phyloP scores from a whole-genome alignment of 805 yeast genomes.

The Myxozyma kluyveri region DNA sequence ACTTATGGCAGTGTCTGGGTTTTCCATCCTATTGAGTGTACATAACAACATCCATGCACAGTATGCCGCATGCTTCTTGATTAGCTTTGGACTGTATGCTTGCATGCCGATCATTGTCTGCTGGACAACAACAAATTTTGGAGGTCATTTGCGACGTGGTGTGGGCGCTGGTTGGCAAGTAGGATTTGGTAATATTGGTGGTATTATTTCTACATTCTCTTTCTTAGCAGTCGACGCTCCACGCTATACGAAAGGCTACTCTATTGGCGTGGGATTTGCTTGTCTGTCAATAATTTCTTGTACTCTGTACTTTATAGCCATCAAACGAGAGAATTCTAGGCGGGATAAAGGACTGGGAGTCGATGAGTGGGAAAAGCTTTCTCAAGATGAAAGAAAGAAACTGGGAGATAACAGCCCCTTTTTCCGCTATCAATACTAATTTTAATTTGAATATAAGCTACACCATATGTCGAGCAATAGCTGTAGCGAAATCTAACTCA shows the following conservation, averaged over 20 bases:
- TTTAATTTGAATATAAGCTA: no score
- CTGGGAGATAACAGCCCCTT: slow-evolving; percentile 21
- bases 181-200: slow-evolving; percentile 74
- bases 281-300: slow-evolving; percentile 44
- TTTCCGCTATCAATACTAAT: slow-evolving; percentile 13
- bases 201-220: slow-evolving; percentile 60
- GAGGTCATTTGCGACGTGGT: slow-evolving; percentile 61
- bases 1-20: slow-evolving; percentile 51
- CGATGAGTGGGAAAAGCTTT: slow-evolving; percentile 27
- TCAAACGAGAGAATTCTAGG: slow-evolving; percentile 35
- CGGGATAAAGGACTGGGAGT: slow-evolving; percentile 29
- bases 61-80: slow-evolving; percentile 63
- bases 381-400: slow-evolving; percentile 11
- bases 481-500: no score
- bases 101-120: slow-evolving; percentile 70
- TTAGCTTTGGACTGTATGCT: slow-evolving; percentile 57
- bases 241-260: slow-evolving; percentile 53
- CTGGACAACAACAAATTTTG: slow-evolving; percentile 61
- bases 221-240: slow-evolving; percentile 59
- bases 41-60: slow-evolving; percentile 44
- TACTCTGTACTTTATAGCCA: slow-evolving; percentile 39
- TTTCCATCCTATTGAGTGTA: slow-evolving; percentile 53
- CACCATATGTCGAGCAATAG: no score
- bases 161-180: slow-evolving; percentile 61
- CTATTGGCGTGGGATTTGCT: slow-evolving; percentile 50